Conservation (phyloP, 1,284 basidiomycete species). For the Cryptococcus neoformans region DNA sequence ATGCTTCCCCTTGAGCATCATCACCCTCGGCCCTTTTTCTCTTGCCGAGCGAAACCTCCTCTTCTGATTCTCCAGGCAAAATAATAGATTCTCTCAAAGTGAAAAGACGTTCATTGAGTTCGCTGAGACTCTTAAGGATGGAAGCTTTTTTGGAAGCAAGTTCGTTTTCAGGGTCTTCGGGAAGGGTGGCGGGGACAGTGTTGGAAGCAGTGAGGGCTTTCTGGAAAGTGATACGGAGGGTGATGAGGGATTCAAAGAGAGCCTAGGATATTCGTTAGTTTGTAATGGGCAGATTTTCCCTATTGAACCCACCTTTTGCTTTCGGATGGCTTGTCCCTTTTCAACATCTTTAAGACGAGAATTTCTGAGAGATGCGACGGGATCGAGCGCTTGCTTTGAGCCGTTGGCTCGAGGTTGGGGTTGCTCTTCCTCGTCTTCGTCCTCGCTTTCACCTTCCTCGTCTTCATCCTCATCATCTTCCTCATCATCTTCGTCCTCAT, state of each 20-base stretch:
- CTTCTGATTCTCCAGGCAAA: slow-evolving; percentile 25
- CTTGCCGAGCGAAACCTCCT: slow-evolving; percentile 15
- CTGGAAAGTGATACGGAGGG: slow-evolving; percentile 83
- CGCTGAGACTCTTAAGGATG: slow-evolving; percentile 30
- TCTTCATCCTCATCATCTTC: slow-evolving; percentile 51
- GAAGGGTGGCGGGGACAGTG: slow-evolving; percentile 57
- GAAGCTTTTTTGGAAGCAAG: slow-evolving; percentile 22
- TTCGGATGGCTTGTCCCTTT: slow-evolving; percentile 74
- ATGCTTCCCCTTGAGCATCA: slow-evolving; percentile 22
- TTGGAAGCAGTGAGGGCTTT: slow-evolving; percentile 63
- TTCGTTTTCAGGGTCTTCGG: slow-evolving; percentile 28
- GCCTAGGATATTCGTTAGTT: slow-evolving; percentile 52
- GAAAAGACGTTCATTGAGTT: slow-evolving; percentile 53
- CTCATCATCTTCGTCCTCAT: slow-evolving; percentile 32
- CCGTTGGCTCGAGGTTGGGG: slow-evolving; percentile 6
- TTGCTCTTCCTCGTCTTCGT: slow-evolving; percentile 49
- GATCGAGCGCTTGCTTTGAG: slow-evolving; percentile 40
- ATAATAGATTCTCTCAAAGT: slow-evolving; percentile 59
- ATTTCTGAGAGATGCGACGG: slow-evolving; percentile 49
- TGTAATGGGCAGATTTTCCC: background rate
- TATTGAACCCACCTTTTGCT: slow-evolving; percentile 64
- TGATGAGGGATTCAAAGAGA: slow-evolving; percentile 78
- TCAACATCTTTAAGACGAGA: slow-evolving; percentile 50
- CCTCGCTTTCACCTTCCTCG: slow-evolving; percentile 49
- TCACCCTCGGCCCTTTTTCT: slow-evolving; percentile 20